Evolutionary conservation across 2,329 filamentous ascomycete species (phyloP), one percentile per base, ranked within the genome.

Genomic region (Fusarium setosum): DNA sequence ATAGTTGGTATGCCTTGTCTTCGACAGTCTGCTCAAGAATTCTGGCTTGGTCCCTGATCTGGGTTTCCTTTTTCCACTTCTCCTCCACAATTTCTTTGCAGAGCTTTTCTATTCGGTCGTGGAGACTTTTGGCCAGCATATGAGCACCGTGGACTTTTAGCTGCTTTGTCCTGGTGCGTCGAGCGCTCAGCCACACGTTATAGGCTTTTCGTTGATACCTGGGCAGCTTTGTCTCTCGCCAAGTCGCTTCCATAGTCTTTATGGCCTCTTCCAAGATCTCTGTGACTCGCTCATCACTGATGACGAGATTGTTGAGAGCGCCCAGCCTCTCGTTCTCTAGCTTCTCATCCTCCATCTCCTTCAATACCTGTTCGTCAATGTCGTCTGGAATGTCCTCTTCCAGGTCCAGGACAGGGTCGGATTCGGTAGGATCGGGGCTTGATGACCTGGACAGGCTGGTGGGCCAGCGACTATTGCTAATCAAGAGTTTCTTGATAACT

Each of bases 21-120:
- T 86, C 84, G 1, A 97, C 77, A 4, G 84, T 93, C 5, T 82
- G 79, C 59, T 95, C 88, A 54, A 97, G 79, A 32, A 79, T 84
- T 11, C 79, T 76, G 47, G 88, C 88, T 68, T 88, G 86, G 6
- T 76, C 78, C 23, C 81, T 77, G 13, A 96, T 73, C 13, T 88
- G 82, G 1, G 76, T 69, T 20, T 80, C 77, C 8, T 79, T 85
- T 11, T 77, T 74, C 86, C 89, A 93, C 26, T 81, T 73, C 15
- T 84, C 78, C 1, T 74, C 68, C 20, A 81, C 64, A 31, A 93
- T 86, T 18, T 87, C 83, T 2, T 80, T 69, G 10, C 82, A 82
- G 15, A 88, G 75, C 44, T 84, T 88, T n/a, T 74, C 72, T 26
- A 95, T 80, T 10, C 90, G 87, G 3, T 70, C 60, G 12, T 83